Evolutionary conservation across 257 asterid genomes (phyloP), one percentile per base, ranked within the genome.

Genomic region (Solanum sparsipilum): DNA sequence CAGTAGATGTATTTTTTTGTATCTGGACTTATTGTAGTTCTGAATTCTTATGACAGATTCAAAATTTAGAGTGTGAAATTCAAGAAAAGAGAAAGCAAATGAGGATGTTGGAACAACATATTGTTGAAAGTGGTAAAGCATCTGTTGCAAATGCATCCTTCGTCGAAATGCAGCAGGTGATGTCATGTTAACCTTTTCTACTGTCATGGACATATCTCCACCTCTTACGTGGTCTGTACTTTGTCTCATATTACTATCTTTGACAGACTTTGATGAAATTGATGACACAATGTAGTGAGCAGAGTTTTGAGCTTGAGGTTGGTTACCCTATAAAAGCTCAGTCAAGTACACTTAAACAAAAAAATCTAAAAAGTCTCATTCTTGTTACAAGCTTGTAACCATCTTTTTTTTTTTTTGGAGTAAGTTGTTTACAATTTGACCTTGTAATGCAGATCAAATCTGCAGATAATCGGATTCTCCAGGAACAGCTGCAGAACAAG

Each of bases 251-350:
- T 20, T 48, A 81, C 52, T 36, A 36, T 52, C 39, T 65, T 67
- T 86, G 44, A 78, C 98, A 97, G 99, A 93, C 98, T 9, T 89
- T 94, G 91, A 92, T 79, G 92, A 94, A 93, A 88, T 90, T 96
- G 93, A 95, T 89, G 96, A 90, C 98, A 70, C 98, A 97, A 91
- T 96, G 98, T 87, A 94, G 94, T 88, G 99, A 97, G 93, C 94
- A 92, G 88, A 92, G 94, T 74, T 97, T 97, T 87, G 99, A 95
- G 93, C 98, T 97, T 46, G 99, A 97, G 98, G 99, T 96, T 87
- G 29, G 88, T 87, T 63, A 88, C 85, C 60, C 36, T 21, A 29
- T 52, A 68, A 86, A 83, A 25, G 78, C 73, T 86, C n/a, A 8
- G 48, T 73, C 60, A 13, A 38, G 46, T n/a, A 68, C 76, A 32